Percentiles rank a stretch among this genome's conserved stretches.
These are phyloP conservation scores for Pseudognaphalium luteoalbum DNA, from an alignment of 129 eudicot species.

Conservation along the genomic window DNA sequence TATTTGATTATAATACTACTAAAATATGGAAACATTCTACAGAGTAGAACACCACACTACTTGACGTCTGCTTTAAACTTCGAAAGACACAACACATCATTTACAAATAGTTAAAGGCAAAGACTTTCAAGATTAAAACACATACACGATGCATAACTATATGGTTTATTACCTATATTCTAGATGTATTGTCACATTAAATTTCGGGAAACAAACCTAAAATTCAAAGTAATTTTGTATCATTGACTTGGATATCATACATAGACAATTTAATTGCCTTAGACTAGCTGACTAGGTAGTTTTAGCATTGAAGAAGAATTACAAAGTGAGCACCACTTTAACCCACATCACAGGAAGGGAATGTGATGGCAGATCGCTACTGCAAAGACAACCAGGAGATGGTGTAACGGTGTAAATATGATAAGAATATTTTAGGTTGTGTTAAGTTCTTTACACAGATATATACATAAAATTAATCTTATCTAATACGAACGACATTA, in stretches of 20 bases:
- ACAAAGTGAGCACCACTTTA: not conserved
- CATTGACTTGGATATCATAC: not conserved
- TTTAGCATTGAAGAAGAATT: not conserved
- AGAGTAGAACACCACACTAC: not conserved
- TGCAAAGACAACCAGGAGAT: constrained; percentile 8
- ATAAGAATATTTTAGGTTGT: constrained; percentile 6
- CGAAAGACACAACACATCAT: not conserved
- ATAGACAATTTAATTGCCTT: not conserved
- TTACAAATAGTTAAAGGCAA: not conserved
- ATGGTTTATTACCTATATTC: not conserved
- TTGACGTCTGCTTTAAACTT: not conserved
- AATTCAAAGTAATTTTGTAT: not conserved
- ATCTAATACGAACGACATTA: not conserved
- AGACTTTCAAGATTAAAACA: not conserved
- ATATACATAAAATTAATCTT: not conserved
- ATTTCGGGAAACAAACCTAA: not conserved
- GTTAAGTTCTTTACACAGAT: not conserved
- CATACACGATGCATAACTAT: not conserved
- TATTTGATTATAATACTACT: not conserved
- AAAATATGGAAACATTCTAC: not conserved
- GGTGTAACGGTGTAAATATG: not conserved
- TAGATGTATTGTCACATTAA: not conserved
- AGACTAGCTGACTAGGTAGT: not conserved
- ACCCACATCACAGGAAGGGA: not conserved
- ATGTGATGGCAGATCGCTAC: not conserved